A percentile compares a stretch with the other conserved stretches of the same genome.
These are phyloP conservation scores for Glomus cerebriforme DNA, from an alignment of 192 early-diverging fungal genomes.

Conservation along the genomic window DNA sequence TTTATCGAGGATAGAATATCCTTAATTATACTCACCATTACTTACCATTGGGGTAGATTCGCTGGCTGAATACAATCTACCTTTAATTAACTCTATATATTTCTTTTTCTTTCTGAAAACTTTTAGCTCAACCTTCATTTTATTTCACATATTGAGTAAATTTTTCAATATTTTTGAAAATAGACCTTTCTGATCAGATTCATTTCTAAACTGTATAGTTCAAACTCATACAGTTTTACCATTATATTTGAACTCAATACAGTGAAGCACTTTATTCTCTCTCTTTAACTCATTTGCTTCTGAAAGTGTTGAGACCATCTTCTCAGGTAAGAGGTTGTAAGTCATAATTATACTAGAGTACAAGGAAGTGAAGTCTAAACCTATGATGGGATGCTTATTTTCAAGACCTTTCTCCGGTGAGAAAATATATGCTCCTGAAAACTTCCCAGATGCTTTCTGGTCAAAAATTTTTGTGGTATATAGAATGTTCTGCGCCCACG, in stretches of 20 bases:
- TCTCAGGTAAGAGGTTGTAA: conserved; percentile 22
- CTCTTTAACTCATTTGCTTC: background rate
- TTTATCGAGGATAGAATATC: no score
- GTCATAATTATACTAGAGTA: conserved; percentile 26
- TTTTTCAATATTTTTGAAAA: conserved; percentile 17
- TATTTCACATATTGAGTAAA: background rate
- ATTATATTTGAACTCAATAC: conserved; percentile 11
- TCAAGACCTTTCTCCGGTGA: conserved; percentile 10
- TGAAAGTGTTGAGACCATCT: conserved; percentile 11
- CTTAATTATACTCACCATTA: no score
- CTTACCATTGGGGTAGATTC: background rate
- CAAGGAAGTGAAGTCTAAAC: conserved; percentile 6
- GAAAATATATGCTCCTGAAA: conserved; percentile 5
- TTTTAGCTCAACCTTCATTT: background rate
- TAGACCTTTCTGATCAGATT: conserved; percentile 1
- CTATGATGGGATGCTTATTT: conserved; percentile 8
- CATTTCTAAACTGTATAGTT: background rate
- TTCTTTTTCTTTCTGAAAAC: conserved; percentile 15
- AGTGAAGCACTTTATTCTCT: conserved; percentile 16
- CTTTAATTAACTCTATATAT: conserved; percentile 9
- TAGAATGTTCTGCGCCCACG: no score
- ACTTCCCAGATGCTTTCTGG: background rate
- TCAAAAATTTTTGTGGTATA: background rate
- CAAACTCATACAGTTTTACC: background rate
- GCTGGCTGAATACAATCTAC: background rate